Evolutionary conservation across 2,329 filamentous ascomycete species (phyloP), one percentile per base, ranked within the genome.

Genomic region (Cryoendolithus antarcticus): DNA sequence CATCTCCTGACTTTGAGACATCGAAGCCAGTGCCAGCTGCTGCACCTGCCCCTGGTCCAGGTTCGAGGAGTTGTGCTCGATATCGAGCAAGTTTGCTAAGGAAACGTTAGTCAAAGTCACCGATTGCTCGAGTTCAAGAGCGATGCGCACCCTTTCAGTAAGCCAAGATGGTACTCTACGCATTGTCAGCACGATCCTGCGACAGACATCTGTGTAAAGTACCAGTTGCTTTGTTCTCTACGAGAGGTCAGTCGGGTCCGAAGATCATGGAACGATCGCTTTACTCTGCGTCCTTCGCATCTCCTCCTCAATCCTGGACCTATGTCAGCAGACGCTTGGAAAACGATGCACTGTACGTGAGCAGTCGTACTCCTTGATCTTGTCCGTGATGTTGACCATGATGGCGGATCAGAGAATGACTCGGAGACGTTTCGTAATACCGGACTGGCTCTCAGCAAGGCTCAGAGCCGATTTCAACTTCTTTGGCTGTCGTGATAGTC

Each of bases 321-420:
- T n/a, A 13, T 27, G 43, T 52, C 41, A 50, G 40, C 27, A 7
- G 4, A 29, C 7, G 24, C 28, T 6, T 10, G 2, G 34, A 7
- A 24, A 4, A 8, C 27, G 8, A 9, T 19, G 15, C 4, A 31
- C 7, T 19, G 33, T 9, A 13, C 21, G 15, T n/a, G 12, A 61
- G 3, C 3, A 21, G 19, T 21, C 80, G 57, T 66, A 94, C 89
- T 96, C 91, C 74, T 98, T 98, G 70, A 98, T 98, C 75, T 94
- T 96, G 41, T 98, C 93, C 50, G 91, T 96, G 51, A 98, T 98
- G 70, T 96, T 96, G 64, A 96, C 91, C 91, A 98, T 98, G 56
- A 58, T 67, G 54, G 38, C 58, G 35, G 34, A 29, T 34, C 32
- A 6, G 19, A 21, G 19, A 21, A 4, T 21, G 19, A 3, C 6